A percentile compares a stretch with the other conserved stretches of the same genome.
Conservation (phyloP, 768 basidiomycete species). For the Trametopsis cervina region DNA sequence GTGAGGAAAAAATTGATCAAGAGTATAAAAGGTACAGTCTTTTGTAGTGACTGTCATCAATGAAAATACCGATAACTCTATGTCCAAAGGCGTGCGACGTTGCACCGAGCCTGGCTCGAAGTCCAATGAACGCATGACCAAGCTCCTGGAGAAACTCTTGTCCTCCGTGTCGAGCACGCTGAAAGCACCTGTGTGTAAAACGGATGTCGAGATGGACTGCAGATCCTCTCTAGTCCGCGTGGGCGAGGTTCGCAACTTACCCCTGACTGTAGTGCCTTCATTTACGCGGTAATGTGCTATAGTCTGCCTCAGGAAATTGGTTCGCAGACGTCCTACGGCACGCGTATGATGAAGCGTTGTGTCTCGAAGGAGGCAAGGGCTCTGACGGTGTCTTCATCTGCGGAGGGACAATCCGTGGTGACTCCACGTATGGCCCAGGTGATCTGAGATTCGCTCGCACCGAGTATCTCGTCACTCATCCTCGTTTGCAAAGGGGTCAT, state of each 20-base stretch:
- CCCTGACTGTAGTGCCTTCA: neutral
- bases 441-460: slow-evolving; percentile 4
- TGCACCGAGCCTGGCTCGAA: slow-evolving; percentile 48
- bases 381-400: slow-evolving; percentile 79
- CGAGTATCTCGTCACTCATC: neutral
- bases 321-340: slow-evolving; percentile 80
- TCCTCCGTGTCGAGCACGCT: slow-evolving; percentile 63
- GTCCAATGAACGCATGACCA: slow-evolving; percentile 36
- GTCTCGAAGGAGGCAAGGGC: slow-evolving; percentile 49
- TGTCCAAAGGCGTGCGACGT: slow-evolving; percentile 54
- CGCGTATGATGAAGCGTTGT: slow-evolving; percentile 69
- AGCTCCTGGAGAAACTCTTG: slow-evolving; percentile 56
- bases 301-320: slow-evolving; percentile 76
- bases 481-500: slow-evolving; percentile 43
- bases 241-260: slow-evolving; percentile 62
- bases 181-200: slow-evolving; percentile 70
- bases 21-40: slow-evolving; percentile 45
- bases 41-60: neutral
- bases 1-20: slow-evolving; percentile 60
- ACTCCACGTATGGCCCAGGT: slow-evolving; percentile 82
- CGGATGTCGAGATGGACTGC: slow-evolving; percentile 60
- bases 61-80: neutral
- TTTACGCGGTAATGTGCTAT: neutral
- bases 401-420: slow-evolving; percentile 81
- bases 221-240: slow-evolving; percentile 71